These are phyloP conservation scores for Berberis vulgaris DNA, from an alignment of 164 flowering plant genomes.

Conservation along the genomic window DNA sequence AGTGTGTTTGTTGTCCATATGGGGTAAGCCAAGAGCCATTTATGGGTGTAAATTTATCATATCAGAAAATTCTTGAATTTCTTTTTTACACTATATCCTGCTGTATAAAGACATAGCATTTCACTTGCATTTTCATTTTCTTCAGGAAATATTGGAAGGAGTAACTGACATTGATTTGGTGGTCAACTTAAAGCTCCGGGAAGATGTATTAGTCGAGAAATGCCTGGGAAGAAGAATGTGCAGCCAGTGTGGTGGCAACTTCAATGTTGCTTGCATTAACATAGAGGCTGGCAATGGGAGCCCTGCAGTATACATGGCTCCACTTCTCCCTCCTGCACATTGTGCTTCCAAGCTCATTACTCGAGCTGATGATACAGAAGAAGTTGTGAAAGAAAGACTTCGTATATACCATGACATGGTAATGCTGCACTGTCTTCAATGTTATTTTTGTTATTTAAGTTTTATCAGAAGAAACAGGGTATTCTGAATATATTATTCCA, in stretches of 20 bases:
- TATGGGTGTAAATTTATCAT: too few relatives aligned
- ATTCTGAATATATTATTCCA: too few relatives aligned
- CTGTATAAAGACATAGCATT: background rate
- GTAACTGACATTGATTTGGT: slow-evolving; percentile 84
- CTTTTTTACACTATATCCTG: too few relatives aligned
- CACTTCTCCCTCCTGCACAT: slow-evolving; percentile 80
- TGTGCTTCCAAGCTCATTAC: slow-evolving; percentile 85
- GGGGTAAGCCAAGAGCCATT: too few relatives aligned
- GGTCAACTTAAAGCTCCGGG: slow-evolving; percentile 72
- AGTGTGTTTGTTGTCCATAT: too few relatives aligned
- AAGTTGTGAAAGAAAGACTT: slow-evolving; percentile 70
- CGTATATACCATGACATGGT: slow-evolving; percentile 77
- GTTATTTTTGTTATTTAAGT: background rate
- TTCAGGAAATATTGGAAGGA: slow-evolving; percentile 85
- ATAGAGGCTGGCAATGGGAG: slow-evolving; percentile 69
- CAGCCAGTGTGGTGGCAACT: slow-evolving; percentile 76
- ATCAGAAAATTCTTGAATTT: too few relatives aligned
- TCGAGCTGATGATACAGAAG: slow-evolving; percentile 82
- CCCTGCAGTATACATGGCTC: slow-evolving; percentile 76
- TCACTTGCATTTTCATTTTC: background rate
- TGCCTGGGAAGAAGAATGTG: slow-evolving; percentile 96
- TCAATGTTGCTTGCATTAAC: slow-evolving; percentile 66
- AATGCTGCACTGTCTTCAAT: slow-evolving; percentile 9
- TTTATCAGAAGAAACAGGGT: background rate
- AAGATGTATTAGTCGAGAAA: slow-evolving; percentile 75